A percentile compares a stretch with the other conserved stretches of the same genome.
Evolutionary conservation across 352 stramenopile species (phyloP).

Genomic region (Detonula confervacea): DNA sequence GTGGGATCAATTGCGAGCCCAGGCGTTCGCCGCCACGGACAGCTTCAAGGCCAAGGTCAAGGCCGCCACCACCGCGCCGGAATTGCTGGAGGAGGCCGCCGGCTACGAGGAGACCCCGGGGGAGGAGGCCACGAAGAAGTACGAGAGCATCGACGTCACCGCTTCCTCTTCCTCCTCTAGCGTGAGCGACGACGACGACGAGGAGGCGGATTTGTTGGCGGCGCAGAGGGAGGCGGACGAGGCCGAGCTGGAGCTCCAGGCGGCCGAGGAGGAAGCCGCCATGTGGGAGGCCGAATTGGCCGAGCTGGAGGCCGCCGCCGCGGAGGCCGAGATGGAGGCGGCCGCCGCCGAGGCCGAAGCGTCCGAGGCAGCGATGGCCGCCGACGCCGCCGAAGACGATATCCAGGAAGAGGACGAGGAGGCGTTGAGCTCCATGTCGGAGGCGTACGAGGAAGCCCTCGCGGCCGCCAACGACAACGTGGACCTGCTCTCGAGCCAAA

Average conservation of each 20-base stretch:
- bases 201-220: neutral
- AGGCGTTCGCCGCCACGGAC: too few species aligned
- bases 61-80: too few species aligned
- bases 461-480: constrained; percentile 58
- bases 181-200: neutral
- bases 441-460: constrained; percentile 43
- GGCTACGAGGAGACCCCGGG: neutral
- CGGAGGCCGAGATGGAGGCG: neutral
- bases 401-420: constrained; percentile 17
- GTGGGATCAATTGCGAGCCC: too few species aligned
- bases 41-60: too few species aligned
- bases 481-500: constrained; percentile 33
- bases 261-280: constrained; percentile 30
- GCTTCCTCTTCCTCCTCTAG: neutral
- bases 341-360: neutral
- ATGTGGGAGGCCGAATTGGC: constrained; percentile 30
- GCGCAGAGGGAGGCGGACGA: constrained; percentile 11
- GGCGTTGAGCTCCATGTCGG: constrained; percentile 24
- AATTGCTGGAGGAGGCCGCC: neutral
- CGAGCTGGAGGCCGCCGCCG: constrained; percentile 9
- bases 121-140: neutral
- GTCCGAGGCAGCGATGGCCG: neutral
- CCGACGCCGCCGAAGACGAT: neutral
- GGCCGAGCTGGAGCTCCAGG: constrained; percentile 10
- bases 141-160: neutral